phyloP scores from a whole-genome alignment of 140 eudicot species.

The Flaveria floridana region DNA sequence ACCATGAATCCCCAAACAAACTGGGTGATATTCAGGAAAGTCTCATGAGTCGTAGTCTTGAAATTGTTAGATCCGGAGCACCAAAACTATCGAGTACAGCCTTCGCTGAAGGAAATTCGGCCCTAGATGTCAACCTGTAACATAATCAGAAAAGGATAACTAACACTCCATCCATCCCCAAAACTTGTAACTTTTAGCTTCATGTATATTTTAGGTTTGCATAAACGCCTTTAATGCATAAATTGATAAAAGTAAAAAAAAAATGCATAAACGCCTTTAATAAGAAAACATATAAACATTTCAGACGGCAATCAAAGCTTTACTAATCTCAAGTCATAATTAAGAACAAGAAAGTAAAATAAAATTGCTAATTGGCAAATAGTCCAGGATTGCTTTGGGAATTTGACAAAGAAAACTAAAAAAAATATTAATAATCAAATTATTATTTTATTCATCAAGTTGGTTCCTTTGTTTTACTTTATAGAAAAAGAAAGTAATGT shows the following conservation, averaged over 20 bases:
- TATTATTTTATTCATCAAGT: conserved; percentile 5
- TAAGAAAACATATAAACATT: not conserved
- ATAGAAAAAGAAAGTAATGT: not conserved
- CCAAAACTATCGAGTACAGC: conserved; percentile 82
- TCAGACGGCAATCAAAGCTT: not conserved
- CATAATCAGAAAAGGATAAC: not conserved
- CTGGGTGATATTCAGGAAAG: conserved; percentile 36
- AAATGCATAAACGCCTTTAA: not conserved
- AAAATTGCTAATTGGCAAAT: not conserved
- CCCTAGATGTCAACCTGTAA: conserved; percentile 68
- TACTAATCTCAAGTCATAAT: not conserved
- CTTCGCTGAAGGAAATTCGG: conserved; percentile 75
- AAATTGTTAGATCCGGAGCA: conserved; percentile 68
- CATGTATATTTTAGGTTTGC: too few species aligned
- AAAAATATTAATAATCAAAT: not conserved
- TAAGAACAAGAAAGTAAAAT: not conserved
- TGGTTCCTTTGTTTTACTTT: not conserved
- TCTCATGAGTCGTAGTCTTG: conserved; percentile 48
- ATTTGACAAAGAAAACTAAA: not conserved
- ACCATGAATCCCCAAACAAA: conserved; percentile 1
- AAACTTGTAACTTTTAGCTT: not conserved
- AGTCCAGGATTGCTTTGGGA: not conserved
- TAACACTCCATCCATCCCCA: not conserved
- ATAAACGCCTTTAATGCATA: too few species aligned
- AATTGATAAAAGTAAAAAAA: too few species aligned